Conservation (phyloP, 2,329 filamentous ascomycete species). For the Cytospora schulzeri region DNA sequence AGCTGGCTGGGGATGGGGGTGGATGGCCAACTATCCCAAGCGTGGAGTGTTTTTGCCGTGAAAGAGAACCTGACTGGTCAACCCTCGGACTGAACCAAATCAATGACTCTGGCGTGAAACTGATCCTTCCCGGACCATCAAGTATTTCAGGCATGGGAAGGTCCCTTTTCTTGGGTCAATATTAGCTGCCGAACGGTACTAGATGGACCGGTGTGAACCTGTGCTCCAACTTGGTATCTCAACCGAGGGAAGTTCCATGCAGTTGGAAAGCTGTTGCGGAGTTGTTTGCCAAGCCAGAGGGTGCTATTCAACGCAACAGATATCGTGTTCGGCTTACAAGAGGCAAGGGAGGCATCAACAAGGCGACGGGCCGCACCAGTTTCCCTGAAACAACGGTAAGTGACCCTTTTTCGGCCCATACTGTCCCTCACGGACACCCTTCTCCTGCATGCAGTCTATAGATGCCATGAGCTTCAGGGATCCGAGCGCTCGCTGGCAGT, state of each 20-base stretch:
- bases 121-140: no score
- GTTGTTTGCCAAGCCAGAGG: background rate
- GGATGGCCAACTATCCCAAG: background rate
- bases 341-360: background rate
- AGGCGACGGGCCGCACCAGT: slow-evolving; percentile 13
- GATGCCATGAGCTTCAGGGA: background rate
- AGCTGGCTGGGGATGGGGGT: background rate
- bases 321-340: background rate
- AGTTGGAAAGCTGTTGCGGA: background rate
- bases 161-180: no score
- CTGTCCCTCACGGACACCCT: background rate
- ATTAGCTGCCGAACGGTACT: no score
- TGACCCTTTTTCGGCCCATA: background rate
- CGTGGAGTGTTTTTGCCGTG: background rate
- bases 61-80: background rate
- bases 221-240: no score
- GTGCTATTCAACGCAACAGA: background rate
- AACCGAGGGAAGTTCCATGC: no score
- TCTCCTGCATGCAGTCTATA: background rate
- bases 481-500: background rate
- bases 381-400: slow-evolving; percentile 1
- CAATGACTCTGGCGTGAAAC: slow-evolving; percentile 7
- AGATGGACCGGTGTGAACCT: no score
- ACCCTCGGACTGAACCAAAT: background rate
- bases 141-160: no score